Evolutionary conservation across 352 stramenopile genomes (phyloP), one percentile per base, ranked within the genome.

Genomic region (Pythium vanterpoolii): DNA sequence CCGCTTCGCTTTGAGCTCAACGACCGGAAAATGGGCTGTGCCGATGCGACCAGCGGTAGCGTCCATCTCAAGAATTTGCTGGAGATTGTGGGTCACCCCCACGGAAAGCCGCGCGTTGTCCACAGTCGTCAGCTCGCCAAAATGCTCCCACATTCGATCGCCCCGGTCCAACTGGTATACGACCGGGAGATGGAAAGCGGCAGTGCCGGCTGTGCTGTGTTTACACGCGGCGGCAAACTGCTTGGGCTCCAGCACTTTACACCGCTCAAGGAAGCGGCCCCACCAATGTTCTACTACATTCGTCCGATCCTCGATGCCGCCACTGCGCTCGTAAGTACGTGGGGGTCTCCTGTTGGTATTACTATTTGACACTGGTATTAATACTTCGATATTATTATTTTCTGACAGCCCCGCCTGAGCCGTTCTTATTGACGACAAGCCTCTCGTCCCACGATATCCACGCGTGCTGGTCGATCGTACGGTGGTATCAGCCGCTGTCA

Each of bases 321-420:
- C 5, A 61, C 65, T 19, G 40, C 46, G 3, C 73, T 86, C 64
- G 67, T 87, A 74, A 88, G 80, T 90, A 87, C 67, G 80, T 89
- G 13, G 19, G 14, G 40, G 1, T 52, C 30, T 30, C n/a, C 9
- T 26, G 7, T 13, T 1, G 16, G 11, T 38, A 38, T 18, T 38
- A 18, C 10, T 9, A 38, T 38, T 38, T 14, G 33, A 18, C 10
- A 18, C 3, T 38, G 11, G 33, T 9, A 9, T 38, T 38, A 14
- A 36, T 11, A 36, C 31, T 13, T 11, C 6, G 31, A 13, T 11
- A 36, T 11, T 36, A 36, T 13, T 36, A 36, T 36, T 36, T 11
- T 11, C 31, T 6, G 6, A 26, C 24, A 90, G 80, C 71, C 7
- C 80, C 80, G 1, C 74, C 72, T 0, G 76, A 83, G 34, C 80